Evolutionary conservation across 805 yeast species (phyloP), one percentile per base, ranked within the genome.

Genomic region (Candida incommunis): DNA sequence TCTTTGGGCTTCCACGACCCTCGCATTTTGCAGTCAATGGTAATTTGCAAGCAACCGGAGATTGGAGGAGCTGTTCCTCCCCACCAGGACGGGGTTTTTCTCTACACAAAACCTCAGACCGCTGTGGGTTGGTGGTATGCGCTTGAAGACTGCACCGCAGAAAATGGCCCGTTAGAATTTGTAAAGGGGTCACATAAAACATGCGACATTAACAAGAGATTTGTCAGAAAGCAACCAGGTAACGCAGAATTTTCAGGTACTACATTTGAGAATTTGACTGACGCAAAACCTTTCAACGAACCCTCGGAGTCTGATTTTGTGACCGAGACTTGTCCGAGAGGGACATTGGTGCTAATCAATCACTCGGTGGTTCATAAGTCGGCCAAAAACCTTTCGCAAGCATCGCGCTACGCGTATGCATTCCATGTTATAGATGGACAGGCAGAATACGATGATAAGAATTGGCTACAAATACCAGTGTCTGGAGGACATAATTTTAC

Each of bases 71-170:
- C 75, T 31, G 94, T 83, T 1, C 90, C 90, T 2, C 66, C 82
- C 1, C 94, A 83, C 54, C 82, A 79, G 45, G 94, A 83, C 57
- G 86, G 77, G 2, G 76, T 76, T 2, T 83, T 83, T 52, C 65
- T 83, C 22, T 82, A 68, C 59, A 82, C 92, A 0, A 65, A 75
- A 16, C 94, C 94, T 2, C 78, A 72, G 43, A 64, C 75, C 2
- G 85, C 87, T 1, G 59, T 82, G 34, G 94, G 94, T 2, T 83
- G 80, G 57, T 82, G 94, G 94, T 75, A 77, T 55, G 88, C 92
- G 0, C 61, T 82, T 50, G 86, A 83, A 53, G 82, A 80, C 53
- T 82, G 92, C 57, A 76, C 80, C 1, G 46, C 57, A 1, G 63
- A 61, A 3, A 82, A 82, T 59, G 92, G 94, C 0, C 81, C 90